Evolutionary conservation across 208 protist genomes (phyloP), one percentile per base, ranked within the genome.

Genomic region (Leishmania tropica): DNA sequence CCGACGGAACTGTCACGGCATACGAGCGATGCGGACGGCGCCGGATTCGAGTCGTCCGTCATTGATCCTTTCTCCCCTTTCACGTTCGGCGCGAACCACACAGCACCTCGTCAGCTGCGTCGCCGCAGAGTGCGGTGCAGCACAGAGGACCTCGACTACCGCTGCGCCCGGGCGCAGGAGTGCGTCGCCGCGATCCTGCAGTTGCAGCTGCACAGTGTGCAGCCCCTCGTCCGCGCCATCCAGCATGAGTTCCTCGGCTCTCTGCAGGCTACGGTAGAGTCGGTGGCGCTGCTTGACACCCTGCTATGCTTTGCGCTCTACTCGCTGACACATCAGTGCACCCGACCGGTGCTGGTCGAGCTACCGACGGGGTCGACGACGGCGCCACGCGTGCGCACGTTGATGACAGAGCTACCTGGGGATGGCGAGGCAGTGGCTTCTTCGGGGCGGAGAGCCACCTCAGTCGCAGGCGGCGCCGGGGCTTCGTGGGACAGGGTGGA

Each of bases 281-380:
- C 93, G 8, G 88, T 99, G 21, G 90, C 96, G 15, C 88, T 99
- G 84, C 85, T 99, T 0, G 97, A 99, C 81, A 92, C 96, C 72
- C 83, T 99, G 10, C 75, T 95, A 15, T 85, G 88, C 24, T 97
- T 96, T 56, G 88, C 89, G 7, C 56, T 83, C 28, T 96, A 96
- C 86, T 79, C 93, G 2, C 58, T 87, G 24, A 53, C 88, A 28
- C 80, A 93, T 72, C 78, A 78, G 62, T 88, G 90, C 71, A 83
- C 87, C 28, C 88, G 93, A 17, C 91, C 94, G 11, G 80, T 84
- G 37, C 51, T 91, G 56, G 71, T 82, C 24, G 84, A 81, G 60
- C 68, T 35, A 81, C 75, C 48, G 62, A 86, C 80, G 24, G 81
- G 74, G 78, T 58, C 58, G 60, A 88, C 79, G 42, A 89, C 78